A percentile compares a stretch with the other conserved stretches of the same genome.
Evolutionary conservation across 2,329 filamentous ascomycete species (phyloP).

Genomic region (Claviceps humidiphila): DNA sequence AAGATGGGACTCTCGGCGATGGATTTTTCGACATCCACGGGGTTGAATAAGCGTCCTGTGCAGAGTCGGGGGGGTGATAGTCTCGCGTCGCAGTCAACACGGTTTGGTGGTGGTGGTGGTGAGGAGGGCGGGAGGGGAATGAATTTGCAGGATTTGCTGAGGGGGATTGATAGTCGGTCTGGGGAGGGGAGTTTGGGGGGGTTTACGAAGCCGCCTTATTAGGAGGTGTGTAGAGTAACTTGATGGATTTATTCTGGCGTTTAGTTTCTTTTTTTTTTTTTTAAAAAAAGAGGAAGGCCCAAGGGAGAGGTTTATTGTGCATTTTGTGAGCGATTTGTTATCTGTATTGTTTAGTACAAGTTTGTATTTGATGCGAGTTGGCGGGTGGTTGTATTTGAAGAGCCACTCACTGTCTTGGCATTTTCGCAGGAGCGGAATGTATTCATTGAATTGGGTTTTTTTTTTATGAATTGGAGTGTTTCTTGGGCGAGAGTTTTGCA

Average conservation of each 20-base stretch:
- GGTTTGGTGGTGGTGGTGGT: conserved; percentile 18
- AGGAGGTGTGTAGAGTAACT: conserved; percentile 5
- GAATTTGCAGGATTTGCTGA: conserved; percentile 36
- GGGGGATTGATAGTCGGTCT: conserved; percentile 35
- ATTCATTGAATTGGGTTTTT: too few relatives aligned
- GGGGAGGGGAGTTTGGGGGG: conserved; percentile 33
- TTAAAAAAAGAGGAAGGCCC: too few relatives aligned
- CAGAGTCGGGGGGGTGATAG: conserved; percentile 31
- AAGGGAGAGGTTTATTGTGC: too few relatives aligned
- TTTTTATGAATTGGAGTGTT: too few relatives aligned
- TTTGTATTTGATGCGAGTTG: too few relatives aligned
- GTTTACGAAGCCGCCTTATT: conserved; percentile 37
- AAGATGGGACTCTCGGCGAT: conserved; percentile 13
- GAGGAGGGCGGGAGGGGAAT: conserved; percentile 16
- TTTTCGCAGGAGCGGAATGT: too few relatives aligned
- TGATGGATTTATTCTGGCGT: neutral
- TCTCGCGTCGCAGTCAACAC: conserved; percentile 19
- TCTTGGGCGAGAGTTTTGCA: too few relatives aligned
- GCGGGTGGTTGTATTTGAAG: too few relatives aligned
- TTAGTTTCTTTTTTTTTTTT: neutral
- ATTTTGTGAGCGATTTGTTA: too few relatives aligned
- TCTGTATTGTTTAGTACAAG: too few relatives aligned
- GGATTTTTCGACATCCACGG: neutral
- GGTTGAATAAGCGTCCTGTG: conserved; percentile 16
- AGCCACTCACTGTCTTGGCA: too few relatives aligned